phyloP scores from a whole-genome alignment of 257 asterid species.

The Solanum pimpinellifolium region DNA sequence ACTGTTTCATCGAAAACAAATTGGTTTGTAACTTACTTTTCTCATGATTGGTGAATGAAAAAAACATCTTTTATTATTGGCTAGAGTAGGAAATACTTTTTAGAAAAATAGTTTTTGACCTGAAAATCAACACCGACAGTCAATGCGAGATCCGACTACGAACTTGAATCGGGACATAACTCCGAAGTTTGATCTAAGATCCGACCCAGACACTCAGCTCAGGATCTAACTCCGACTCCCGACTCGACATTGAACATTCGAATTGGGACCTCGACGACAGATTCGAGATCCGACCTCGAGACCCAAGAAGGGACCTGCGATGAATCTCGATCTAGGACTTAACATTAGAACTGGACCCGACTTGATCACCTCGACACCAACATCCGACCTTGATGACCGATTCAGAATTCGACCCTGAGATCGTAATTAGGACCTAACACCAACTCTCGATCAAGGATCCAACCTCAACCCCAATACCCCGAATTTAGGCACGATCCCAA shows the following conservation, averaged over 20 bases:
- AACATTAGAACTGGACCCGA: too few relatives aligned
- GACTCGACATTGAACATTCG: background rate
- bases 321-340: background rate
- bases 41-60: background rate
- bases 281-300: rapidly evolving
- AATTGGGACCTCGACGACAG: background rate
- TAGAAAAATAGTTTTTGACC: background rate
- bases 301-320: background rate
- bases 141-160: background rate
- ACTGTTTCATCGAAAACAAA: background rate
- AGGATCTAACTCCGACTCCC: background rate
- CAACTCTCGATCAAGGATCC: too few relatives aligned
- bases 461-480: too few relatives aligned
- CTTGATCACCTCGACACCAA: too few relatives aligned
- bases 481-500: too few relatives aligned
- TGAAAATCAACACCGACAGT: background rate
- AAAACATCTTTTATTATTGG: background rate
- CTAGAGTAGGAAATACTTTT: background rate
- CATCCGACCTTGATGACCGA: too few relatives aligned
- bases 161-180: background rate
- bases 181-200: background rate
- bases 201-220: background rate
- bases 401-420: background rate
- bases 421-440: background rate
- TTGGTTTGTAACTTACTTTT: background rate